Conservation (phyloP, 2,329 filamentous ascomycete species). For the Fulvia fulva region DNA sequence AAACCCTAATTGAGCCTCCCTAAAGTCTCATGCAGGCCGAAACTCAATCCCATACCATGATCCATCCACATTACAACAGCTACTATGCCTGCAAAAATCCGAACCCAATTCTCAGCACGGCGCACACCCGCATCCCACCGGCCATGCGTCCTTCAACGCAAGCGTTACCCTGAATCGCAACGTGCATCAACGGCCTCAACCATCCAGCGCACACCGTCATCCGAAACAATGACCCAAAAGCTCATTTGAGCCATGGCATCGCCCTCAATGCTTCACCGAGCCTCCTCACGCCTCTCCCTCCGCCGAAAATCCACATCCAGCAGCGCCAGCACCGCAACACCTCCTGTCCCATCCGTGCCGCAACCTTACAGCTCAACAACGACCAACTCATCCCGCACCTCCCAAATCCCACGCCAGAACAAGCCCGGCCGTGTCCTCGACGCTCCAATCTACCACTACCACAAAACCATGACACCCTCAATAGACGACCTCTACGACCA, state of each 20-base stretch:
- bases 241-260: neutral
- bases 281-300: neutral
- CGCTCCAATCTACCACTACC: neutral
- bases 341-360: neutral
- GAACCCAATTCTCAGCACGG: neutral
- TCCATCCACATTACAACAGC: neutral
- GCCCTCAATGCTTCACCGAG: neutral
- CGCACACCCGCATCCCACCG: neutral
- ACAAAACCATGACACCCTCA: neutral
- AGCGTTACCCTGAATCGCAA: neutral
- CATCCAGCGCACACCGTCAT: neutral
- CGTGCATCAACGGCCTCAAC: neutral
- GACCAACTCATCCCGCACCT: neutral
- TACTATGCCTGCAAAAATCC: neutral
- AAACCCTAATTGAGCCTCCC: neutral
- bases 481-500: conserved; percentile 10
- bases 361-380: neutral
- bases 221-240: neutral
- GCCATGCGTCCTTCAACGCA: neutral
- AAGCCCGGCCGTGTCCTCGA: neutral
- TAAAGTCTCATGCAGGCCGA: neutral
- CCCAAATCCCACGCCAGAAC: no score
- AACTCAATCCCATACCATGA: neutral
- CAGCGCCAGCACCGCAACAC: neutral
- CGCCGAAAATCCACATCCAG: neutral